Conservation (phyloP, 768 basidiomycete species). For the Trichaptum fuscoviolaceum region DNA sequence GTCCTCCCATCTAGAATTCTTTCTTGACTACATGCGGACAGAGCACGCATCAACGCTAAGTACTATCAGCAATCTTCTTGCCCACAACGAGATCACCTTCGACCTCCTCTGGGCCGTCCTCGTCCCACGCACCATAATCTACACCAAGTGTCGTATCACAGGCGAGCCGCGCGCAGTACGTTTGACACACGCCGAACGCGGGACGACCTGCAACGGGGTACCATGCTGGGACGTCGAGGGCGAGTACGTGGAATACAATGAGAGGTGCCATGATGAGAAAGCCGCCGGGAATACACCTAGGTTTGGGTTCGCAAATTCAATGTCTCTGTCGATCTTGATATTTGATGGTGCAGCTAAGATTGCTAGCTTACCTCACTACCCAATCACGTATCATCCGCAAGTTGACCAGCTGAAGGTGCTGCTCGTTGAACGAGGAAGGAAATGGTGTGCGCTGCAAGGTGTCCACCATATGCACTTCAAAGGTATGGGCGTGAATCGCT, state of each 20-base stretch:
- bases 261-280: not conserved
- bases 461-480: constrained; percentile 53
- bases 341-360: not conserved
- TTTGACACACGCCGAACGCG: not conserved
- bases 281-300: not conserved
- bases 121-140: constrained; percentile 48
- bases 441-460: constrained; percentile 49
- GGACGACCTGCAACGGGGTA: constrained; percentile 11
- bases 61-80: constrained; percentile 40
- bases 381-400: constrained; percentile 46
- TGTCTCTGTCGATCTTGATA: not conserved
- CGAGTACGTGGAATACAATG: constrained; percentile 3
- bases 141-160: constrained; percentile 50
- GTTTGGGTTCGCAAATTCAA: not conserved
- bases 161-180: constrained; percentile 38
- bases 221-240: constrained; percentile 10
- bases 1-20: constrained; percentile 40
- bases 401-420: constrained; percentile 34
- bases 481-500: constrained; percentile 40
- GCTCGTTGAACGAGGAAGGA: constrained; percentile 45
- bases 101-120: constrained; percentile 51
- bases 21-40: constrained; percentile 42
- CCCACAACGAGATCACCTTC: constrained; percentile 54
- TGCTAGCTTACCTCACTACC: constrained; percentile 40
- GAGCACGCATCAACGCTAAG: constrained; percentile 47